Evolutionary conservation across 148 eudicot genomes (phyloP).

Genomic region (Nepenthes mirabilis): DNA sequence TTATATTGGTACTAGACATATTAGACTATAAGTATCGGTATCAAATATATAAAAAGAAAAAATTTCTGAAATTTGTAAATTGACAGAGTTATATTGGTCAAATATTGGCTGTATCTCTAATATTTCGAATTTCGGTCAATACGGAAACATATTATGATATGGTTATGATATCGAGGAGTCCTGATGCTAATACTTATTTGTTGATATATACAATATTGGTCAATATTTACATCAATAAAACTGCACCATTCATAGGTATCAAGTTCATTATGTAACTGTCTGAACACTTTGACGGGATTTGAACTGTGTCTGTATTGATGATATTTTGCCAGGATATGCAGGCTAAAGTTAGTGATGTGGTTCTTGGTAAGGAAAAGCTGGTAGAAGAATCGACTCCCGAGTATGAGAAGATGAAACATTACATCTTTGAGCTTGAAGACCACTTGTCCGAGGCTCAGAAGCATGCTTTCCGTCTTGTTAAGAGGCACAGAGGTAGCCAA

Average conservation of each 20-base stretch:
- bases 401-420: constrained; percentile 74
- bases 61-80: too few relatives aligned
- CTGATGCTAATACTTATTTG: too few relatives aligned
- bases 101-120: too few relatives aligned
- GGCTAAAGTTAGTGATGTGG: constrained; percentile 82
- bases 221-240: too few relatives aligned
- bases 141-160: too few relatives aligned
- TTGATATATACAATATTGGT: too few relatives aligned
- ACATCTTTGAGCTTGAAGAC: constrained; percentile 88
- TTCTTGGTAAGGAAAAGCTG: constrained; percentile 86
- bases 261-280: background rate
- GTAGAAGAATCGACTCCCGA: constrained; percentile 84
- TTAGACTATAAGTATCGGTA: too few relatives aligned
- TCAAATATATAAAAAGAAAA: too few relatives aligned
- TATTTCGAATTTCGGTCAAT: too few relatives aligned
- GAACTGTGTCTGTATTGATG: background rate
- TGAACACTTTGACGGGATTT: background rate
- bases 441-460: constrained; percentile 94
- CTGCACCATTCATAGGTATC: background rate
- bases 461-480: constrained; percentile 82
- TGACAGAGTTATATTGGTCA: too few relatives aligned
- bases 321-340: constrained; percentile 56
- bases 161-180: too few relatives aligned
- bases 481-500: constrained; percentile 81
- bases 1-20: too few relatives aligned